Conservation (phyloP, 805 yeast genomes). For the Grigorovia humatica region DNA sequence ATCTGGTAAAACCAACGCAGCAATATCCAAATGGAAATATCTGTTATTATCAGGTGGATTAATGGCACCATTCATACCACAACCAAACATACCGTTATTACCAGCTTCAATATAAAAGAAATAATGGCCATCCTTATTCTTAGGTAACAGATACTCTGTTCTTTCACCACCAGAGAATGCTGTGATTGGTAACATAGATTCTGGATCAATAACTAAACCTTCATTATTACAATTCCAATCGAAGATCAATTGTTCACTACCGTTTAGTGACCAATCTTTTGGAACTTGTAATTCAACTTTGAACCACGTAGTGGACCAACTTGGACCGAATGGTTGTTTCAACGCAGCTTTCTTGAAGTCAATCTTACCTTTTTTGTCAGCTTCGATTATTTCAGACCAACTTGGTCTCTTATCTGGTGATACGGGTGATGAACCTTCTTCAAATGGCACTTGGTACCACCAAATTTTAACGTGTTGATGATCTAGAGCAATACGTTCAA, state of each 20-base stretch:
- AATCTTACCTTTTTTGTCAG: slow-evolving; percentile 16
- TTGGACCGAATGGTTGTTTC: slow-evolving; percentile 81
- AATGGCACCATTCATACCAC: slow-evolving; percentile 49
- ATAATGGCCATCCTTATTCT: slow-evolving; percentile 41
- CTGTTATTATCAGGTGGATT: slow-evolving; percentile 64
- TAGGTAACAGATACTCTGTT: slow-evolving; percentile 59
- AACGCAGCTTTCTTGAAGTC: slow-evolving; percentile 49
- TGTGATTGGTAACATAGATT: slow-evolving; percentile 57
- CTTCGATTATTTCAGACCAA: slow-evolving; percentile 22
- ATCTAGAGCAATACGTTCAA: slow-evolving; percentile 35
- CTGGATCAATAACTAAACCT: slow-evolving; percentile 61
- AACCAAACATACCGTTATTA: slow-evolving; percentile 92
- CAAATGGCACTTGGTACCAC: slow-evolving; percentile 65
- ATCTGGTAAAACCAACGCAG: slow-evolving; percentile 77
- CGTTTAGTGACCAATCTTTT: slow-evolving; percentile 31
- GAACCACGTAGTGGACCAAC: slow-evolving; percentile 97
- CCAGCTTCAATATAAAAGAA: slow-evolving; percentile 77
- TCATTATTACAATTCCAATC: slow-evolving; percentile 85
- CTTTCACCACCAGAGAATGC: slow-evolving; percentile 85
- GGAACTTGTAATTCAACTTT: slow-evolving; percentile 59
- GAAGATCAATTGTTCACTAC: slow-evolving; percentile 43
- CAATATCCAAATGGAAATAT: slow-evolving; percentile 53
- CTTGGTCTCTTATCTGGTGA: slow-evolving; percentile 29
- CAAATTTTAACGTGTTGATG: slow-evolving; percentile 44
- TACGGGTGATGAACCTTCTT: slow-evolving; percentile 32